These are phyloP conservation scores for Haematococcus lacustris DNA, from an alignment of 139 green algal genomes.

Conservation along the genomic window DNA sequence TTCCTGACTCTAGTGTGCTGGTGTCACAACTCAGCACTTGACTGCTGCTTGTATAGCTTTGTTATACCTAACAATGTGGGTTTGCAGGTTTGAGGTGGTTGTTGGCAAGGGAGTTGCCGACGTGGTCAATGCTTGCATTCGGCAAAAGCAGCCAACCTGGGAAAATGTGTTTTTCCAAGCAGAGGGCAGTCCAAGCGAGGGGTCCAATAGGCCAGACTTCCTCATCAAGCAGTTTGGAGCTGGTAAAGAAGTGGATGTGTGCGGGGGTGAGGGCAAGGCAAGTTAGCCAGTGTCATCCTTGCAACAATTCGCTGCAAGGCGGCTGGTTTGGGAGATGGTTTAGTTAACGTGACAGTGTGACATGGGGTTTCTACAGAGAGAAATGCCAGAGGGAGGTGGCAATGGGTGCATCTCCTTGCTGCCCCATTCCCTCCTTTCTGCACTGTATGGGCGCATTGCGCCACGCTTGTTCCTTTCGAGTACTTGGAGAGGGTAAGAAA, in stretches of 20 bases:
- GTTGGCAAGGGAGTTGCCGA: background rate
- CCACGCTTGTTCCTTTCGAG: background rate
- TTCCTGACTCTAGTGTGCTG: background rate
- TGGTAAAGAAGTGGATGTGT: background rate
- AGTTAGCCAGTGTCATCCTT: background rate
- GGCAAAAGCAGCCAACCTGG: background rate
- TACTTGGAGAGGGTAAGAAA: background rate
- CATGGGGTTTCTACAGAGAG: background rate
- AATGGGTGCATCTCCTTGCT: background rate
- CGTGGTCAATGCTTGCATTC: background rate
- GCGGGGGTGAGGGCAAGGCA: background rate
- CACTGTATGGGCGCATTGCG: too few relatives aligned
- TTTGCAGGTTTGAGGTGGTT: background rate
- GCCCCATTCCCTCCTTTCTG: background rate
- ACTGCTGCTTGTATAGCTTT: background rate
- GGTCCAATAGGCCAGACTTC: background rate
- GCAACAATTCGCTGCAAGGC: background rate
- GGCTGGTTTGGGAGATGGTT: background rate
- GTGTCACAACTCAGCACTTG: background rate
- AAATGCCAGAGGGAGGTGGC: background rate
- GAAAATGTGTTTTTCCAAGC: background rate
- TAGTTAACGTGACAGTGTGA: background rate
- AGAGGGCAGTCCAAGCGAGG: background rate
- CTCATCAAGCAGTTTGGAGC: background rate
- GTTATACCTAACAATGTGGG: background rate